Percentiles rank a stretch among this genome's conserved stretches.
These are phyloP conservation scores for Mrakia gelida DNA, from an alignment of 768 basidiomycete species.

Conservation along the genomic window DNA sequence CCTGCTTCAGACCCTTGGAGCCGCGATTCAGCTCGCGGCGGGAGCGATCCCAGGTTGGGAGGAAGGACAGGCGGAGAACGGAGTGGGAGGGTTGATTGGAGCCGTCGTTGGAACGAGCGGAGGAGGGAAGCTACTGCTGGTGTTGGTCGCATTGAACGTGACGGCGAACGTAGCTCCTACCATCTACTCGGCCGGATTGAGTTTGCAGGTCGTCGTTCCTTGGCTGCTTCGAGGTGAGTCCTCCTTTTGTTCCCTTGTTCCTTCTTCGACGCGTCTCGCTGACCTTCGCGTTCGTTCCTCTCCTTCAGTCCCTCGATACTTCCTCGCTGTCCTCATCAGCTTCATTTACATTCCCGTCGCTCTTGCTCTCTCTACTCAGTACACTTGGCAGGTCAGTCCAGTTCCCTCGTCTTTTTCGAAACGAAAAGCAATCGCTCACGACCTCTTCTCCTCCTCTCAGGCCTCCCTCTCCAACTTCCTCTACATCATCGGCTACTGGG, in stretches of 20 bases:
- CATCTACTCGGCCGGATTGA: conserved; percentile 54
- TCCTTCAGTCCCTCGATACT: conserved; percentile 58
- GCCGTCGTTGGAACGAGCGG: conserved; percentile 38
- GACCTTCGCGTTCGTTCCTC: not conserved
- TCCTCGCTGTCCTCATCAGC: conserved; percentile 62
- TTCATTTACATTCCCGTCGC: conserved; percentile 54
- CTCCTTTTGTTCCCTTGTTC: conserved; percentile 58
- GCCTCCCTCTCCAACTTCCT: conserved; percentile 28
- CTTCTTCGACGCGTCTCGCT: conserved; percentile 16
- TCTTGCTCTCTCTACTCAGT: conserved; percentile 25
- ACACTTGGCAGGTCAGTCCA: not conserved
- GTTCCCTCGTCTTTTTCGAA: not conserved
- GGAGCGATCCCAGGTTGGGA: conserved; percentile 38
- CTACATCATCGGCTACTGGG: conserved; percentile 31
- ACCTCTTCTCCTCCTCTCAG: not conserved
- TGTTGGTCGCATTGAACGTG: conserved; percentile 66
- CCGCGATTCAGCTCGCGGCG: conserved; percentile 39
- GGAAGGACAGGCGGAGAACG: conserved; percentile 35
- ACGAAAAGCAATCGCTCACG: not conserved
- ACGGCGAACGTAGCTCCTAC: conserved; percentile 76
- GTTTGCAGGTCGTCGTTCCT: conserved; percentile 24
- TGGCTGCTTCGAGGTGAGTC: conserved; percentile 60
- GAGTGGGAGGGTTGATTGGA: conserved; percentile 40
- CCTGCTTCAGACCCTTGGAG: conserved; percentile 42
- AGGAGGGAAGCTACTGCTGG: conserved; percentile 41